Base-by-base conservation (phyloP, 495 filamentous ascomycete species). In the Penicillium longicatenatum region DNA sequence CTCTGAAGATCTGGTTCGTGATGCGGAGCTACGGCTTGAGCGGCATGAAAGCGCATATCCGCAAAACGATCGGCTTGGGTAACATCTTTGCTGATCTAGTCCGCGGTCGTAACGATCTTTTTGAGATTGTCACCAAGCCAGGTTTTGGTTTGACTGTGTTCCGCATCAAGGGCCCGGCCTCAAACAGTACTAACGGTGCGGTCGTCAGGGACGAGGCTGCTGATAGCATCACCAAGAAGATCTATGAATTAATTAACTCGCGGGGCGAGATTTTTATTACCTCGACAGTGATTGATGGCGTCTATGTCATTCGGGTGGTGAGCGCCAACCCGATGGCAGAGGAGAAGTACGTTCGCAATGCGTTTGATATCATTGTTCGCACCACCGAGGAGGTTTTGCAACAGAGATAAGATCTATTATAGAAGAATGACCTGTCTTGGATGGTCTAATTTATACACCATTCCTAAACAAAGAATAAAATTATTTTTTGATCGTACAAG, bases 1-100 rank as follows among this genome's bases (percentile, higher is more conserved):
- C 88, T 1, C 74, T 98, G 49, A 98, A 98, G 79, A 89, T 97
- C 65, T 98, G 94, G 94, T 97, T 97, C 68, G 94, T 98, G 14
- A 77, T 98, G 65, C 82, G 94, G 41, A 88, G 82, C 30, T 97
- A 96, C 66, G 94, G 94, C 0, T 75, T 92, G 52, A 81, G 81
- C 49, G 93, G 94, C 3, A 73, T 98, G 70, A 88, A 88, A 64
- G 78, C 75, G 33, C 86, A 92, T 64, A 83, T 98, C 42, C 78
- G 85, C 24, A 82, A 82, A 52, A 84, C 85, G 14, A 76, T 95
- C 57, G 62, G 63, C 19, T 72, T 92, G 0, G 92, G 91, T 22
- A 83, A 93, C 54, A 68, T 79, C 6, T 97, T 97, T 66, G 82
- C 80, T 2, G 72, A 69, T 1, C 73, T 84, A 26, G 61, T 96